phyloP scores from a whole-genome alignment of 768 basidiomycete genomes.

The Rhizopogon vinicolor region DNA sequence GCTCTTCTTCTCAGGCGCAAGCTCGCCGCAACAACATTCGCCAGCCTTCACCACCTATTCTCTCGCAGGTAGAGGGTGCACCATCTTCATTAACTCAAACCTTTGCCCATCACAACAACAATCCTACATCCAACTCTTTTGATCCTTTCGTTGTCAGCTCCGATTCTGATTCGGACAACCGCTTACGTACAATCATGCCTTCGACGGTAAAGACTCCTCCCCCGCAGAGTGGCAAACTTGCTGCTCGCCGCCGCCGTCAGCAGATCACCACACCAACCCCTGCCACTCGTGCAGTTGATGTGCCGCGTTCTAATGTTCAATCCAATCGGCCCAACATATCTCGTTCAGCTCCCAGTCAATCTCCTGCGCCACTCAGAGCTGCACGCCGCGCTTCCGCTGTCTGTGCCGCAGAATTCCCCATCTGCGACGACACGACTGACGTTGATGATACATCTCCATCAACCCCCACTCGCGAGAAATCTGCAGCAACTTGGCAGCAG shows the following conservation, averaged over 20 bases:
- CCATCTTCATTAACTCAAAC: slow-evolving; percentile 17
- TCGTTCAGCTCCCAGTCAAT: slow-evolving; percentile 48
- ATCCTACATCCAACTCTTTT: slow-evolving; percentile 35
- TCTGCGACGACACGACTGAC: slow-evolving; percentile 72
- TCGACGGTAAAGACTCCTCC: slow-evolving; percentile 28
- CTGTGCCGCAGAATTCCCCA: slow-evolving; percentile 45
- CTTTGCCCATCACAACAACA: slow-evolving; percentile 21
- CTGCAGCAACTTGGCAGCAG: slow-evolving; percentile 27
- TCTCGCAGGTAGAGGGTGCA: slow-evolving; percentile 64
- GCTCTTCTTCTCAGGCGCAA: slow-evolving; percentile 38
- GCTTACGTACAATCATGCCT: slow-evolving; percentile 31
- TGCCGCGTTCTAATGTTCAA: slow-evolving; percentile 31
- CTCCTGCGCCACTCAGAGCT: slow-evolving; percentile 27
- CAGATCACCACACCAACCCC: slow-evolving; percentile 33
- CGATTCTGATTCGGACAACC: slow-evolving; percentile 33
- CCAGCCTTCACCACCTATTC: slow-evolving; percentile 58
- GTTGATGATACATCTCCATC: slow-evolving; percentile 39
- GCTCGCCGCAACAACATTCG: slow-evolving; percentile 49
- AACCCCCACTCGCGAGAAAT: slow-evolving; percentile 49
- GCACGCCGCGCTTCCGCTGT: slow-evolving; percentile 29
- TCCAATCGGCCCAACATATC: slow-evolving; percentile 30
- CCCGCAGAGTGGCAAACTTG: slow-evolving; percentile 53
- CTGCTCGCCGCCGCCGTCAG: slow-evolving; percentile 53
- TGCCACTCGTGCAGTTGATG: slow-evolving; percentile 41
- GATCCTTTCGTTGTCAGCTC: slow-evolving; percentile 49